Conservation (phyloP, 148 eudicot genomes). For the Rhododendron kiyosumense region DNA sequence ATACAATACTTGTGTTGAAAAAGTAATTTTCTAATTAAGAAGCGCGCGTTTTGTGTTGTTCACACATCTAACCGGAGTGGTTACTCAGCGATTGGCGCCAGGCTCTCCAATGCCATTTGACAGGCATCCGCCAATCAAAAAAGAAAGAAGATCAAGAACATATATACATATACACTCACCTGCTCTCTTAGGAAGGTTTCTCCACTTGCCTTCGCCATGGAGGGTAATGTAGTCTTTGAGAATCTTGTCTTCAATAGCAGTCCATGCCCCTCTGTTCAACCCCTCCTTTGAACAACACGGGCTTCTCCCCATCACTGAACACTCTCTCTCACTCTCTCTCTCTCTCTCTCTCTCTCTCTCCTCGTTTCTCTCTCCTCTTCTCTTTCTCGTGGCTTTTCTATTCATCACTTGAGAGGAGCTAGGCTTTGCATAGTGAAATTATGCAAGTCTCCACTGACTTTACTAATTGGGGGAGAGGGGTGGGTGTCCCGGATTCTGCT, state of each 20-base stretch:
- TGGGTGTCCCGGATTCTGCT: not conserved
- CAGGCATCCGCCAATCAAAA: too few species aligned
- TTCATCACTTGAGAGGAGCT: not conserved
- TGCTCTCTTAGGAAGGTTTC: slow-evolving; percentile 12
- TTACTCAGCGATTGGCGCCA: too few species aligned
- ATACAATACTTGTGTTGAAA: too few species aligned
- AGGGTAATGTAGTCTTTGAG: slow-evolving; percentile 5
- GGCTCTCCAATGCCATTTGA: too few species aligned
- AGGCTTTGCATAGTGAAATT: not conserved
- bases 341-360: not conserved
- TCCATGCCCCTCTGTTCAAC: slow-evolving; percentile 17
- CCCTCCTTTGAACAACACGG: slow-evolving; percentile 15
- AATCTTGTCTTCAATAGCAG: not conserved
- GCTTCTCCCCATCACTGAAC: slow-evolving; percentile 9
- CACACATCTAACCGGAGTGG: too few species aligned
- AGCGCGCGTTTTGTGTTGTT: too few species aligned
- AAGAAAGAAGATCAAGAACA: not conserved
- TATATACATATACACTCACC: not conserved
- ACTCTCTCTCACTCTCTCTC: not conserved
- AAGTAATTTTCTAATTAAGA: too few species aligned
- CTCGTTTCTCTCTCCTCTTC: not conserved
- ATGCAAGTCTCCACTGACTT: not conserved
- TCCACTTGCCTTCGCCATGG: slow-evolving; percentile 17
- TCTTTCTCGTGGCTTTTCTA: not conserved
- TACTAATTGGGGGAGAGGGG: not conserved